Evolutionary conservation across 148 eudicot genomes (phyloP), one percentile per base, ranked within the genome.

Genomic region (Polygonum aviculare): DNA sequence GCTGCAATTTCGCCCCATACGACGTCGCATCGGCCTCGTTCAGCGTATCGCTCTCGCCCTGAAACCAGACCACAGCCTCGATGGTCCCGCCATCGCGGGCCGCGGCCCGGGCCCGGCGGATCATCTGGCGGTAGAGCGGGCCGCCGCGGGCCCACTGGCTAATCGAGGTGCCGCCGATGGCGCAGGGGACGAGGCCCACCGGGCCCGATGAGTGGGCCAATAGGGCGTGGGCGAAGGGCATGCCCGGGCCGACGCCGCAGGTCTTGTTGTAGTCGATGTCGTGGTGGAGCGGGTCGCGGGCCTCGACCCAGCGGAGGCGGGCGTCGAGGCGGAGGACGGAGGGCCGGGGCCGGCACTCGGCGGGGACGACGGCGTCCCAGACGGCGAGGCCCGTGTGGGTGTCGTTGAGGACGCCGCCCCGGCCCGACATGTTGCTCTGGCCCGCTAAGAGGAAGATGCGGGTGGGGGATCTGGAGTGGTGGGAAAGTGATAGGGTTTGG

Each of bases 341-440:
- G 0, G 83, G 77, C 63, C 60, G 78, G 12, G 90, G 62, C 0
- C 65, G 48, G 69, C 82, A 83, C 16, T 85, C 70, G 0, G 38
- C 26, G 0, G 92, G 94, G 3, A 88, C 75, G 51, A 83, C 16
- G 4, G 86, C 83, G 74, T 90, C 93, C 95, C 95, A 93, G 1
- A 19, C 9, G 35, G 63, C 12, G 63, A 57, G 11, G 11, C 63
- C 63, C 14, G 63, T 57, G 2, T 1, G 11, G 11, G 63, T 44
- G 40, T 74, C 69, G 75, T 85, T 84, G 15, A 80, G 38, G 2
- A 92, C 93, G 0, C 97, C 97, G 10, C 97, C 97, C 21, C 97
- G 87, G 72, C 97, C 97, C 16, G 95, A 77, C 95, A 90, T 93
- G 87, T 93, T 93, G 85, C 97, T 93, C 21, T 93, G 97, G 15